Evolutionary conservation across 78 protist genomes (phyloP).

Genomic region (Dictyostelium brefeldianum): DNA sequence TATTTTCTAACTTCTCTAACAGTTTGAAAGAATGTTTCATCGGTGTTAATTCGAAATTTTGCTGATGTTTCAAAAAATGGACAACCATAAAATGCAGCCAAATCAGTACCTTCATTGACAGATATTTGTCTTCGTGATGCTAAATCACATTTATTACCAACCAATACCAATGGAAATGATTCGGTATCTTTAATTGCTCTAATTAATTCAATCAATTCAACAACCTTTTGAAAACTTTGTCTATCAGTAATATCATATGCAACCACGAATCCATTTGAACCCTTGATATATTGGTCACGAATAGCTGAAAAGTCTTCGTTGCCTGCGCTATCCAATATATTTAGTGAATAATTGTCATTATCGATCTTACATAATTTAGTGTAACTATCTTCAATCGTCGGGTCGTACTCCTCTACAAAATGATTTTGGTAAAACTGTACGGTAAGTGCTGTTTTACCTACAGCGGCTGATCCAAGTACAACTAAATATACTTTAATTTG

Average conservation of each 20-base stretch:
- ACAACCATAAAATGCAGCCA: conserved; percentile 36
- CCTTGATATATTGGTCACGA: conserved; percentile 66
- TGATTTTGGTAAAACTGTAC: neutral
- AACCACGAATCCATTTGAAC: conserved; percentile 44
- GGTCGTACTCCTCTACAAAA: conserved; percentile 29
- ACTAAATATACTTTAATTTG: no score
- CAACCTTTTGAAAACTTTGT: conserved; percentile 32
- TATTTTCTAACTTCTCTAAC: conserved; percentile 49
- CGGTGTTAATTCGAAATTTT: conserved; percentile 78
- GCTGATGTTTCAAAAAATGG: conserved; percentile 92
- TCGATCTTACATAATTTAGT: conserved; percentile 39
- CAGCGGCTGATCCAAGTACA: no score
- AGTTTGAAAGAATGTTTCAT: conserved; percentile 81
- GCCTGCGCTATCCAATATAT: conserved; percentile 95
- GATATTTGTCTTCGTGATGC: conserved; percentile 57
- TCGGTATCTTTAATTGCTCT: conserved; percentile 47
- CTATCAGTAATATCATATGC: conserved; percentile 25
- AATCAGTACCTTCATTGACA: conserved; percentile 79
- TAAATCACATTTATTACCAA: conserved; percentile 92
- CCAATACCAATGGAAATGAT: conserved; percentile 86
- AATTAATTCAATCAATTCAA: conserved; percentile 10
- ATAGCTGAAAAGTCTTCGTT: conserved; percentile 91
- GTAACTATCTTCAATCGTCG: conserved; percentile 56
- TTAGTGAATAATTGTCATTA: conserved; percentile 53
- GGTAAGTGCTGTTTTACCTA: neutral